Conservation (phyloP, 1,284 basidiomycete genomes). For the Pisolithus thermaeus region DNA sequence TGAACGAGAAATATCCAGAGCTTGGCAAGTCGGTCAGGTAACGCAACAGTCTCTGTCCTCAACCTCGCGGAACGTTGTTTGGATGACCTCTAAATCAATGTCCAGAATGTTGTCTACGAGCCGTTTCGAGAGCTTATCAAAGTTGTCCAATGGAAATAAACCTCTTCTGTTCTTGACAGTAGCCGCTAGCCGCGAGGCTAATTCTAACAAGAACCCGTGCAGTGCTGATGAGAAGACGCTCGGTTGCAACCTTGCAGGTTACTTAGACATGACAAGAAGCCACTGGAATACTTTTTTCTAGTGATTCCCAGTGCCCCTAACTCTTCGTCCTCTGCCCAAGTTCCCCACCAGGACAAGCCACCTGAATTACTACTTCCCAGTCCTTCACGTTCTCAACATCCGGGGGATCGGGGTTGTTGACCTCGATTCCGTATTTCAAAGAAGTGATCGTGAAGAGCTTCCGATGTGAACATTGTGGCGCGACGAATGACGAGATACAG, state of each 20-base stretch:
- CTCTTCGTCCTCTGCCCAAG: slow-evolving; percentile 30
- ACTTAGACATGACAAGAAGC: slow-evolving; percentile 37
- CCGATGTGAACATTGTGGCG: no score
- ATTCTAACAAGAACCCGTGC: slow-evolving; percentile 61
- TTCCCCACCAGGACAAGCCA: slow-evolving; percentile 39
- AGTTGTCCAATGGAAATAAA: slow-evolving; percentile 24
- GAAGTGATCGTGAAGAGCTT: no score
- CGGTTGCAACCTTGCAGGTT: slow-evolving; percentile 19
- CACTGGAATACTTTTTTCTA: slow-evolving; percentile 28
- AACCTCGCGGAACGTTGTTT: slow-evolving; percentile 35
- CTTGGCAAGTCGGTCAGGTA: slow-evolving; percentile 44
- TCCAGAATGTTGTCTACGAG: slow-evolving; percentile 50
- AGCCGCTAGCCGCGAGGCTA: slow-evolving; percentile 37
- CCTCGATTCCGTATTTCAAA: no score
- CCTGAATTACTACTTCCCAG: slow-evolving; percentile 36
- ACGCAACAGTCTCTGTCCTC: slow-evolving; percentile 30
- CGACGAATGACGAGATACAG: slow-evolving; percentile 77
- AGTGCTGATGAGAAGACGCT: slow-evolving; percentile 38
- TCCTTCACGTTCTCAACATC: slow-evolving; percentile 25
- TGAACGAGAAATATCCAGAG: slow-evolving; percentile 78
- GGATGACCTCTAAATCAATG: slow-evolving; percentile 47
- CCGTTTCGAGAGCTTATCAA: slow-evolving; percentile 19
- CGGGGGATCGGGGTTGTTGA: slow-evolving; percentile 37
- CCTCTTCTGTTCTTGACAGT: slow-evolving; percentile 22
- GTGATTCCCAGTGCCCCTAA: slow-evolving; percentile 5